Percentiles rank a stretch among this genome's conserved stretches.
Evolutionary conservation across 2,329 filamentous ascomycete species (phyloP).

Genomic region (Diaporthe batatas): DNA sequence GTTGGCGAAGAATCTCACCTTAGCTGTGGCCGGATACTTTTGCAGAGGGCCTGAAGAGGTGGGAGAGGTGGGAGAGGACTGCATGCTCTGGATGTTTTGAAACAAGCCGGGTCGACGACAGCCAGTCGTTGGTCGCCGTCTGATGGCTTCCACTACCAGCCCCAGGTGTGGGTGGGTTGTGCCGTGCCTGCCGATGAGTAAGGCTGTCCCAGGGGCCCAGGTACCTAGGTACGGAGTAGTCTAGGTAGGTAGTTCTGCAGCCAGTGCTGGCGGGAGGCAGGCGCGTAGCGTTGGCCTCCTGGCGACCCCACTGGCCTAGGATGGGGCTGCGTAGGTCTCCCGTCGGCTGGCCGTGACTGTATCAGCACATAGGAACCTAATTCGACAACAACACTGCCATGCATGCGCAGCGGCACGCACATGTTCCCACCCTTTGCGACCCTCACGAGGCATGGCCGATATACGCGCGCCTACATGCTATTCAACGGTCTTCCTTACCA

Average conservation of each 20-base stretch:
- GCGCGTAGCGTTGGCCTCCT: background rate
- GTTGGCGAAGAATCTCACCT: no score
- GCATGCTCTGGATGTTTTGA: slow-evolving; percentile 21
- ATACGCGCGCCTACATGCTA: slow-evolving; percentile 9
- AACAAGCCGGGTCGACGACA: slow-evolving; percentile 15
- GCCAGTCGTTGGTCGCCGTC: slow-evolving; percentile 29
- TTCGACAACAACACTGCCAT: background rate
- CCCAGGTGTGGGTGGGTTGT: background rate
- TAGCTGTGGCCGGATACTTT: no score
- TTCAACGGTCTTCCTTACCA: background rate
- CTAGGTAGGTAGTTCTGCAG: slow-evolving; percentile 9
- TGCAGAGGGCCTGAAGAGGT: no score
- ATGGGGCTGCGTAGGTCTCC: slow-evolving; percentile 4
- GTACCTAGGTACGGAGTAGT: background rate
- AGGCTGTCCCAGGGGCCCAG: background rate
- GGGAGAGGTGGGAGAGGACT: slow-evolving; percentile 31
- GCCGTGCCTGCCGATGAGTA: slow-evolving; percentile 20
- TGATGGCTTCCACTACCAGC: background rate
- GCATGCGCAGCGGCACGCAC: background rate
- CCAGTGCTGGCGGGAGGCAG: background rate
- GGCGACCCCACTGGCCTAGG: background rate
- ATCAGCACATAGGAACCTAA: no score
- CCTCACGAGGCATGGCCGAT: background rate
- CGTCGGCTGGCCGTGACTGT: no score
- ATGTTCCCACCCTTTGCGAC: background rate